Conservation (phyloP, 768 basidiomycete genomes). For the Tylopilus rubrobrunneus region DNA sequence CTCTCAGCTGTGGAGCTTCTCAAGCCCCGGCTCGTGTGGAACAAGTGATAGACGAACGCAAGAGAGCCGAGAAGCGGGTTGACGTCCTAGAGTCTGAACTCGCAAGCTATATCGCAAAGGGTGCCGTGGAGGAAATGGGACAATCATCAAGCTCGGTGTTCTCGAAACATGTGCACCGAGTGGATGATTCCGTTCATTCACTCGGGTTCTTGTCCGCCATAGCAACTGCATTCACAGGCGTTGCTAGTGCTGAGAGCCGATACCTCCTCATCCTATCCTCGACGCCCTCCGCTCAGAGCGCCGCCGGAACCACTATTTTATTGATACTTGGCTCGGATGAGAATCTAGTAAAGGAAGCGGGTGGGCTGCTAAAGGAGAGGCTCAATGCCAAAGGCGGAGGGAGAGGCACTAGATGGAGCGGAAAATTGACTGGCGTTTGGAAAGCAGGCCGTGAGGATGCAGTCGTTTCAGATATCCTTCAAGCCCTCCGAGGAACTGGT, state of each 20-base stretch:
- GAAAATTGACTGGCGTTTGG: slow-evolving; percentile 55
- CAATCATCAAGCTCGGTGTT: slow-evolving; percentile 28
- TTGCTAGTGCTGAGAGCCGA: slow-evolving; percentile 17
- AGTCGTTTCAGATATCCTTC: slow-evolving; percentile 17
- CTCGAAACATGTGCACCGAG: slow-evolving; percentile 52
- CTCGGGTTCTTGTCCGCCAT: slow-evolving; percentile 60
- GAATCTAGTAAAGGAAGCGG: slow-evolving; percentile 52
- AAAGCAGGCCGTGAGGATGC: slow-evolving; percentile 20
- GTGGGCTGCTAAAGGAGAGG: slow-evolving; percentile 53
- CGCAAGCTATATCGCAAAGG: slow-evolving; percentile 44
- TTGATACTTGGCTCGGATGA: slow-evolving; percentile 61
- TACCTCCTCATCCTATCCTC: slow-evolving; percentile 59
- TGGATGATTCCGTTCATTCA: slow-evolving; percentile 56
- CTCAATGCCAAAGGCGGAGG: slow-evolving; percentile 74
- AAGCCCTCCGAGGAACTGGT: slow-evolving; percentile 8
- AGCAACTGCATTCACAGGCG: slow-evolving; percentile 41
- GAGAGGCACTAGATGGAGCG: slow-evolving; percentile 73
- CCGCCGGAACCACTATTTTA: slow-evolving; percentile 48
- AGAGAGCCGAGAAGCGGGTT: slow-evolving; percentile 61
- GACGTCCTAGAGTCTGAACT: slow-evolving; percentile 68
- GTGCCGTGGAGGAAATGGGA: slow-evolving; percentile 37
- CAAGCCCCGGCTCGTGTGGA: slow-evolving; percentile 66
- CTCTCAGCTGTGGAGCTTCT: slow-evolving; percentile 63
- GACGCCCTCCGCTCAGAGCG: slow-evolving; percentile 53
- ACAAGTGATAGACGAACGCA: slow-evolving; percentile 64